Percentiles rank a stretch among this genome's conserved stretches.
These are phyloP conservation scores for Heliosperma pusillum DNA, from an alignment of 148 eudicot genomes.

Conservation along the genomic window DNA sequence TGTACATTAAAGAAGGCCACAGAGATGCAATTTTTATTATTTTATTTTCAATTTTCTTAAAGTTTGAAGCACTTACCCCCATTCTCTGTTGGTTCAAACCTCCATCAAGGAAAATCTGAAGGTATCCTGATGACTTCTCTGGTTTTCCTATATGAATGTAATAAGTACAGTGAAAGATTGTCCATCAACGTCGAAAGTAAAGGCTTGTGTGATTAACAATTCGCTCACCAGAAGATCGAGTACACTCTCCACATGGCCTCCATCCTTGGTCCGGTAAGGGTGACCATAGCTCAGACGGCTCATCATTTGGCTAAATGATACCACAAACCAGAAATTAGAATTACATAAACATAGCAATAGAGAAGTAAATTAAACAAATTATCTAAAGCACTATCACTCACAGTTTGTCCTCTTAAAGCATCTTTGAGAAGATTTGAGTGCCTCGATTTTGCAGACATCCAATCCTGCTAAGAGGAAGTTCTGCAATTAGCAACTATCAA, in stretches of 20 bases:
- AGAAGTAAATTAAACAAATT: not conserved
- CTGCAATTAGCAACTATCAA: constrained; percentile 4
- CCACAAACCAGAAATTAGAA: not conserved
- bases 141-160: constrained; percentile 53
- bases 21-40: too few relatives aligned
- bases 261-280: constrained; percentile 84
- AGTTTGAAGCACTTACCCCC: constrained; percentile 66
- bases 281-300: constrained; percentile 68
- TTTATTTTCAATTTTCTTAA: too few relatives aligned
- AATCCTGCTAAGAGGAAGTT: constrained; percentile 54
- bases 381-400: constrained; percentile 38
- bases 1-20: too few relatives aligned
- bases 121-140: constrained; percentile 68
- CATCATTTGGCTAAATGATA: constrained; percentile 51
- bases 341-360: not conserved
- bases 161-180: constrained; percentile 20
- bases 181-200: not conserved
- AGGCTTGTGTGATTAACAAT: not conserved
- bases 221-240: constrained; percentile 49
- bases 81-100: constrained; percentile 96
- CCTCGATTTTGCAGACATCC: constrained; percentile 68
- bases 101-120: constrained; percentile 96
- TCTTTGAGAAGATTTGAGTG: constrained; percentile 72
- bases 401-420: constrained; percentile 67
- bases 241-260: constrained; percentile 58